Conservation (phyloP, 805 yeast species). For the Wickerhamomyces ciferrii region DNA sequence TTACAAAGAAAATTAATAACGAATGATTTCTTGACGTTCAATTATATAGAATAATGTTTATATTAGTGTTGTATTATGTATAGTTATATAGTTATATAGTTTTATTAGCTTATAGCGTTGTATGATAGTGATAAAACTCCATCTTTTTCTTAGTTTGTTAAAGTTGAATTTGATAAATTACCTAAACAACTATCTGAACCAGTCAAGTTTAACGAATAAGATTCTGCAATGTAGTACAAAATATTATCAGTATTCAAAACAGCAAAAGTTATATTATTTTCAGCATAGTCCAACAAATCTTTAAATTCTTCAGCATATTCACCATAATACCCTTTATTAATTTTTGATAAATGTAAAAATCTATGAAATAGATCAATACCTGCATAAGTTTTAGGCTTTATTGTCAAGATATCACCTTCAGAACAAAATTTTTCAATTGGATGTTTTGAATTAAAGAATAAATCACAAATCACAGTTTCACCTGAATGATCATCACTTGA, state of each 20-base stretch:
- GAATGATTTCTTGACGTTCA: too few relatives aligned
- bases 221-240: conserved; percentile 23
- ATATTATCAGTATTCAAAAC: conserved; percentile 24
- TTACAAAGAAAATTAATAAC: too few relatives aligned
- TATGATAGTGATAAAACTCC: too few relatives aligned
- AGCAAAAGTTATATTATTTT: conserved; percentile 24
- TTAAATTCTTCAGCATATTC: conserved; percentile 27
- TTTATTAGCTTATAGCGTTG: too few relatives aligned
- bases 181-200: conserved; percentile 11
- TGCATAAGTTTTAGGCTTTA: conserved; percentile 24
- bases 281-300: conserved; percentile 25
- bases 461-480: conserved; percentile 32
- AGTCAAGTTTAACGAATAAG: conserved; percentile 17
- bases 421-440: conserved; percentile 26
- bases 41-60: too few relatives aligned
- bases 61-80: too few relatives aligned
- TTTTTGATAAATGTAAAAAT: conserved; percentile 24
- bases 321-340: conserved; percentile 23
- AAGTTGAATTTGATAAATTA: background rate
- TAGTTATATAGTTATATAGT: too few relatives aligned
- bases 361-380: conserved; percentile 30
- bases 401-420: conserved; percentile 23
- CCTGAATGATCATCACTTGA: conserved; percentile 18
- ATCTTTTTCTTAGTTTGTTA: too few relatives aligned
- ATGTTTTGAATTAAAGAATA: conserved; percentile 24